phyloP scores from a whole-genome alignment of 768 basidiomycete species.

The Trametes elegans region DNA sequence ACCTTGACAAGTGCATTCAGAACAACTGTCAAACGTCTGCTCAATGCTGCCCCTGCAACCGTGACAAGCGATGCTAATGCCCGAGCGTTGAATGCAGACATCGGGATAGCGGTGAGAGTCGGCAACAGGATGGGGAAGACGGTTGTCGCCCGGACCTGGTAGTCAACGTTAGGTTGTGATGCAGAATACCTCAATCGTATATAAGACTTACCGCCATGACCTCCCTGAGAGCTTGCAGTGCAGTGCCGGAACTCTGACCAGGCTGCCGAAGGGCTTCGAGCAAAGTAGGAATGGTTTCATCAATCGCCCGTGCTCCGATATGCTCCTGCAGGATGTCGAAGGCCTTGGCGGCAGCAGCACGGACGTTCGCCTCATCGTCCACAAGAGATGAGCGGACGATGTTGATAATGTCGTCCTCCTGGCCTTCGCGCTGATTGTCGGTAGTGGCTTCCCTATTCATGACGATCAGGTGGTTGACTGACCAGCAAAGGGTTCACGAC shows the following conservation, averaged over 20 bases:
- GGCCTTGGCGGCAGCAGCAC: constrained; percentile 83
- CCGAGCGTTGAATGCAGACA: constrained; percentile 93
- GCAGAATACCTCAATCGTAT: no score
- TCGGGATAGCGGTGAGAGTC: constrained; percentile 84
- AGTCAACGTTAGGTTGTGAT: background rate
- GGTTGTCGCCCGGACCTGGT: constrained; percentile 84
- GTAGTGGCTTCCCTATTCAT: constrained; percentile 71
- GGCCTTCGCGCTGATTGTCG: constrained; percentile 79
- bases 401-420: constrained; percentile 85
- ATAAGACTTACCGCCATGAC: constrained; percentile 93
- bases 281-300: constrained; percentile 93
- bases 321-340: constrained; percentile 93
- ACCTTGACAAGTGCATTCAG: constrained; percentile 78
- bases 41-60: constrained; percentile 90
- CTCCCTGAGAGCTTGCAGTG: constrained; percentile 88
- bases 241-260: constrained; percentile 92
- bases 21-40: constrained; percentile 76
- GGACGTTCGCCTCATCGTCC: constrained; percentile 82
- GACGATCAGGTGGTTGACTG: constrained; percentile 1
- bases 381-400: constrained; percentile 85
- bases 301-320: constrained; percentile 88
- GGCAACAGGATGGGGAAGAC: constrained; percentile 98
- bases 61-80: constrained; percentile 89
- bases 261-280: constrained; percentile 92
- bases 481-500: constrained; percentile 25